Base-by-base conservation (phyloP, 2,329 filamentous ascomycete genomes). In the Diaporthe eres region DNA sequence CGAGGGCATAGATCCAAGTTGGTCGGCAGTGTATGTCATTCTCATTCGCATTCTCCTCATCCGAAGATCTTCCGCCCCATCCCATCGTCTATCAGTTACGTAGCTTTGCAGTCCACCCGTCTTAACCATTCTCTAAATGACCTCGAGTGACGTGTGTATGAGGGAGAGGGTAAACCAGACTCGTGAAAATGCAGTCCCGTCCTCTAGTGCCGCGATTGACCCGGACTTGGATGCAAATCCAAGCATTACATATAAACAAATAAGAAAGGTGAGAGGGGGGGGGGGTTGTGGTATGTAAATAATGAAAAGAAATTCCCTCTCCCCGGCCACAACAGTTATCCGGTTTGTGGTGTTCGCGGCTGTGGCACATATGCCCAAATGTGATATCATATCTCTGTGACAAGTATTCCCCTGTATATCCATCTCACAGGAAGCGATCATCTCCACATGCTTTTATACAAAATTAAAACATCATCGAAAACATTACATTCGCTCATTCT, bases 141-240 rank as follows among this genome's bases (percentile, higher is more conserved):
- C 34, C 31, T 68, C 22, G 31, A 53, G 47, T 39, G 15, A 53
- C n/a, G 22, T 12, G 39, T 15, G 15, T 55, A 7, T 8, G 53
- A n/a, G 63, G 44, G 31, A n/a, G n/a, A 10, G 7, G 3, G 13
- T 4, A 22, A 22, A 5, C 3, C 6, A 42, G 34, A 70, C 47
- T 70, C 47, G 17, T 70, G n/a, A 70, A 19, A 28, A 70, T 70
- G 49, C 65, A 53, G 22, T 42, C 65, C 65, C 65, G 28, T 28
- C 34, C 65, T 55, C 65, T 68, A 68, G 65, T 53, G 28, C 57
- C 47, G 28, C 65, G 39, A 15, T 37, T 55, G 34, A 53, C 49
- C 15, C n/a, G n/a, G 31, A 70, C 34, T 28, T 51, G n/a, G 9
- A 34, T 53, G 22, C 10, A 25, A 42, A 7, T 31, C 31, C 34